A percentile compares a stretch with the other conserved stretches of the same genome.
Conservation (phyloP, 2,329 filamentous ascomycete species). For the Drechslerella dactyloides region DNA sequence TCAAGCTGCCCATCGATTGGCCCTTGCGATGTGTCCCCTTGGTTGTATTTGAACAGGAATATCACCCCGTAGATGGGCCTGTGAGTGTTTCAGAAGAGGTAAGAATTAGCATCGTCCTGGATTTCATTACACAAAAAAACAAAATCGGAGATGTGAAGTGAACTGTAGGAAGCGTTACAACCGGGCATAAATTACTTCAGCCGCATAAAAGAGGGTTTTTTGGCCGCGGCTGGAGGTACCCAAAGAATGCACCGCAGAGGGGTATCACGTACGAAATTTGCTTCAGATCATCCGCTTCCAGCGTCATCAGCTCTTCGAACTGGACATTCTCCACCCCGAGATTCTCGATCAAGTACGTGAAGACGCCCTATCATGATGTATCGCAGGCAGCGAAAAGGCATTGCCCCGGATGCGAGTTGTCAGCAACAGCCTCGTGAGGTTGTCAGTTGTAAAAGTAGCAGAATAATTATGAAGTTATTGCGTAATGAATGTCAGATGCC, state of each 20-base stretch:
- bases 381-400: conserved; percentile 17
- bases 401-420: conserved; percentile 20
- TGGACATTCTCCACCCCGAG: conserved; percentile 93
- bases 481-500: conserved; percentile 22
- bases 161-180: background rate
- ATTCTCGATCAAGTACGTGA: conserved; percentile 91
- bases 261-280: conserved; percentile 63
- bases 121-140: conserved; percentile 11
- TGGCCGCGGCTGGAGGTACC: background rate
- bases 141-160: background rate
- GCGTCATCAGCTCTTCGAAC: conserved; percentile 91
- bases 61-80: conserved; percentile 92
- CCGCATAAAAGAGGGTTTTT: background rate
- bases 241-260: conserved; percentile 46
- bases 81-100: conserved; percentile 35
- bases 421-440: conserved; percentile 5
- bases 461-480: conserved; percentile 22
- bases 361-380: conserved; percentile 74
- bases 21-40: conserved; percentile 68
- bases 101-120: conserved; percentile 41
- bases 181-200: conserved; percentile 8
- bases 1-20: conserved; percentile 86
- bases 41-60: conserved; percentile 98
- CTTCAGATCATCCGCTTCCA: conserved; percentile 77
- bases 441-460: background rate